Evolutionary conservation across 495 filamentous ascomycete genomes (phyloP), one percentile per base, ranked within the genome.

Genomic region (Aspergillus funiculosus): DNA sequence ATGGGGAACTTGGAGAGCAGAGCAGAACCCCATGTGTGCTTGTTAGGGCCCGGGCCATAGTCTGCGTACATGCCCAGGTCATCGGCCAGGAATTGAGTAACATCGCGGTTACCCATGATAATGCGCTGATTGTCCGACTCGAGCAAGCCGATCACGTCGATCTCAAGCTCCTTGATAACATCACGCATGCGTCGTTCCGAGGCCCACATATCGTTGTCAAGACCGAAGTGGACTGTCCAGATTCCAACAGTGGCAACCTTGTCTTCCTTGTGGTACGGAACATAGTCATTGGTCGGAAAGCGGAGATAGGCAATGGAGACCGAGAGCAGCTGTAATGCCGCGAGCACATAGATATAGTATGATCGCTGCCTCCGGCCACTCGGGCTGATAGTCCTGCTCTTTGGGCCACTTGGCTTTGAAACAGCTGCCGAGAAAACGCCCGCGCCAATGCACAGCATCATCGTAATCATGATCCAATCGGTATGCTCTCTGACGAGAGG

Each of bases 181-280:
- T 94, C 81, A 51, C 87, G 86, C 77, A 97, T 94, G 39, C 94
- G 91, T 46, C 83, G 82, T 66, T 96, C 91, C 3, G 89, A 92
- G 17, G 85, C 87, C 89, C 89, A 97, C 94, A 97, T 96, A 65
- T 96, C 85, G 60, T 99, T 99, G 69, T 99, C 94, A 19, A 99
- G 80, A 19, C 83, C 88, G 60, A 99, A 99, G 73, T 99, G 94
- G 39, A 97, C 89, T 0, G 94, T 99, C 94, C 94, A 99, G 64
- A 99, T 96, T 53, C 94, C 94, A 6, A 87, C 84, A 1, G 94
- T 96, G 22, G 94, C 73, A 43, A 90, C 62, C 58, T 89, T 92
- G 51, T 89, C 82, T 32, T 94, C 80, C 50, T 80, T 77, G 63
- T 97, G 89, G 64, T 96, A 87, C 1, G 94, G 89, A 24, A 76